Base-by-base conservation (phyloP, 768 basidiomycete genomes). In the Floccularia luteovirens region DNA sequence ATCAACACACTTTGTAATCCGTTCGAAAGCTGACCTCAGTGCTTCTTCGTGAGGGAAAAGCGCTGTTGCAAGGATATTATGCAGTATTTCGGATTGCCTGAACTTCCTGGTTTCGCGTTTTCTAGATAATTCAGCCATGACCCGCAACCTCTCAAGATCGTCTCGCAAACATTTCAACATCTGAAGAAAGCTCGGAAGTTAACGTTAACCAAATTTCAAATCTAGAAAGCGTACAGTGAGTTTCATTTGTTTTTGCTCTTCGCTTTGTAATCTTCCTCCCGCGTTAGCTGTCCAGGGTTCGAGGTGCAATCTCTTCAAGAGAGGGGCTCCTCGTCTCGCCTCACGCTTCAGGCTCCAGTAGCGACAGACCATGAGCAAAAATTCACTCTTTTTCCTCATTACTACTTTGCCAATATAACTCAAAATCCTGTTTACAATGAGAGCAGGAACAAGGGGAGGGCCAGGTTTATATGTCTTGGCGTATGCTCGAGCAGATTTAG, bases 341-440 rank as follows among this genome's bases (percentile, higher is more conserved):
- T 98, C 94, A 3, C 96, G 69, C 63, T 99, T 98, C 59, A 99
- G 58, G 61, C 96, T 97, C 96, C 96, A 99, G 54, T 97, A 99
- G 53, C 79, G 76, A 52, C 88, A 93, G 23, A 92, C 69, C 51
- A 78, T 60, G 35, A 79, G 72, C 10, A 98, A 62, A 41, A 93
- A 88, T 32, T 87, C 82, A 2, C 61, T 50, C 54, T 86, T 90
- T 57, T 88, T 90, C 45, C 84, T 67, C 3, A 96, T 64, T 23
- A 58, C 67, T 30, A 94, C 67, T 48, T 78, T 80, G 25, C 58
- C 57, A 25, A 88, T 79, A 50, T 98, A 97, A 38, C 74, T 69
- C 17, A 79, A 44, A 38, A 99, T 81, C 6, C 82, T 76, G 4
- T 83, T 72, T n/a, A 90, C 77, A 41, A 97, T 84, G 51, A 89